phyloP scores from a whole-genome alignment of 179 eudicot genomes.

The Beta corolliflora region DNA sequence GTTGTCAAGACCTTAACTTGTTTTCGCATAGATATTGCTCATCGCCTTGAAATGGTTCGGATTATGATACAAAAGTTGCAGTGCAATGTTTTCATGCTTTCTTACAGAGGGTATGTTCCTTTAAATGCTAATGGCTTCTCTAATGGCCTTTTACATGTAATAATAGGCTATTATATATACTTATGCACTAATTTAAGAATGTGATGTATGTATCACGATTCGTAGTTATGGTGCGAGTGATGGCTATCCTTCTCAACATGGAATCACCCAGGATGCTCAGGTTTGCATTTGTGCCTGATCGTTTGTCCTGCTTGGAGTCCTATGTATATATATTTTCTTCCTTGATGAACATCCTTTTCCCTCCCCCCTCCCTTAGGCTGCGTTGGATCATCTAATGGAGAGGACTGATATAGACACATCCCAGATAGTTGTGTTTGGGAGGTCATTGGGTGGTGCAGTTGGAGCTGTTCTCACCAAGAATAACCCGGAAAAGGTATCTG shows the following conservation, averaged over 20 bases:
- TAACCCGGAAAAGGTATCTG: conserved; percentile 79
- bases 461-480: conserved; percentile 75
- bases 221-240: conserved; percentile 93
- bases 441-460: conserved; percentile 98
- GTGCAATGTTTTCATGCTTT: conserved; percentile 96
- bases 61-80: conserved; percentile 80
- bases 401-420: conserved; percentile 89
- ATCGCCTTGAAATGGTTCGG: conserved; percentile 93
- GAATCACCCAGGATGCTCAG: conserved; percentile 85
- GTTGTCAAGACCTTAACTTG: conserved; percentile 52
- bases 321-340: neutral
- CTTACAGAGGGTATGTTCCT: conserved; percentile 83
- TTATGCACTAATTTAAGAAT: neutral
- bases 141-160: neutral
- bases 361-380: conserved; percentile 54
- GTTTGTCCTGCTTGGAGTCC: neutral
- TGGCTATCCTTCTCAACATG: conserved; percentile 93
- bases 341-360: conserved; percentile 8
- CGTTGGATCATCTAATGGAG: conserved; percentile 81
- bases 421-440: conserved; percentile 85
- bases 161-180: neutral
- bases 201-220: conserved; percentile 21
- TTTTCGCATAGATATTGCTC: conserved; percentile 79
- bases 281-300: conserved; percentile 34
- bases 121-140: conserved; percentile 2